Evolutionary conservation across 208 protist genomes (phyloP), one percentile per base, ranked within the genome.

Genomic region (Trypanosoma cruzi): DNA sequence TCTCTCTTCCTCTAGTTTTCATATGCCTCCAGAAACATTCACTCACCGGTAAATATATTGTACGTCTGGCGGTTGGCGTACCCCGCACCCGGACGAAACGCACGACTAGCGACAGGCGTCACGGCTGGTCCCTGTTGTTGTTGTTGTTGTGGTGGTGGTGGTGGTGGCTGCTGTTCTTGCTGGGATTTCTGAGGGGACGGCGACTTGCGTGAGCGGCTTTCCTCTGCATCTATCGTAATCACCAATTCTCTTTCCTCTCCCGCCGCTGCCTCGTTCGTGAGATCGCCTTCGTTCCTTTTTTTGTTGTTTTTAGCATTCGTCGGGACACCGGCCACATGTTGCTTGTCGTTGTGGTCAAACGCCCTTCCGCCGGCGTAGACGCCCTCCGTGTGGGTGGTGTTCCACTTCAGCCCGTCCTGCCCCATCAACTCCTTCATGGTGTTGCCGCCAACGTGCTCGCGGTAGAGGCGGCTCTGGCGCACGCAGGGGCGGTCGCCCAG

Each of bases 381-480:
- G 56, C 90, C 90, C 75, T 96, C 71, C 7, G 76, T 86, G 64
- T 84, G 69, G 20, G 86, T 84, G 2, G 87, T 93, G 59, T 93
- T 80, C 90, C 90, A 96, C 60, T 86, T 85, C 42, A 96, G 79
- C n/a, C 85, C 77, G 28, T 77, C 66, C 71, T 93, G 84, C 7
- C 90, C 90, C 64, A 96, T 76, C 13, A 96, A 50, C 7, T 90
- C 86, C 73, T 96, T 96, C 90, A 96, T 96, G 10, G 61, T 73
- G 62, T 96, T 96, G 24, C 90, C 90, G 58, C 86, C 84, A 52
- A 78, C 79, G 46, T 88, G 80, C 66, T 94, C 84, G 20, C 90
- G 81, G 79, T 93, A 93, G 16, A 93, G 75, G 20, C 80, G 75
- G 50, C 81, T 92, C 78, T 96, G 90, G 4, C 90, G 88, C n/a